Percentiles rank a stretch among this genome's conserved stretches.
These are phyloP conservation scores for Cenchrus purpureus DNA, from an alignment of 176 grass and related monocot species.

Conservation along the genomic window DNA sequence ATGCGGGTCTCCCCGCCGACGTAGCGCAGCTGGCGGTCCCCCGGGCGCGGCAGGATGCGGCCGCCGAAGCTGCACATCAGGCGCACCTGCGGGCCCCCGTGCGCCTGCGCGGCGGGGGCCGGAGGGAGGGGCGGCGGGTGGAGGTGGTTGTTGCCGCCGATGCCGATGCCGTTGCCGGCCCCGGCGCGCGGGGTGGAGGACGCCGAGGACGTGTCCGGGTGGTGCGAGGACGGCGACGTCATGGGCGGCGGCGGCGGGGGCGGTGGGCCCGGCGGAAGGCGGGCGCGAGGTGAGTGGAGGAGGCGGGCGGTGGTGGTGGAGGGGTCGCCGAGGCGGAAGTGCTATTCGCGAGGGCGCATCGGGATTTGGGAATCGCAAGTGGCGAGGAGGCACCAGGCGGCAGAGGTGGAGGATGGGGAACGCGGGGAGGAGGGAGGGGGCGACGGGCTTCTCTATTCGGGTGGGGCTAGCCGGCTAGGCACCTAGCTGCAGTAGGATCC, in stretches of 20 bases:
- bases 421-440: neutral
- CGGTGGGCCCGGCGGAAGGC: neutral
- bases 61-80: constrained; percentile 96
- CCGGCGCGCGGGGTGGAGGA: constrained; percentile 47
- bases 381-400: neutral
- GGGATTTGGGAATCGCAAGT: constrained; percentile 54
- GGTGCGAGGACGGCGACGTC: constrained; percentile 35
- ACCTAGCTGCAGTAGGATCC: constrained; percentile 32
- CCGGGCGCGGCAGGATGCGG: constrained; percentile 79
- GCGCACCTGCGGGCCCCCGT: constrained; percentile 47
- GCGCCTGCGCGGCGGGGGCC: constrained; percentile 3
- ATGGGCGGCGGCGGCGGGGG: constrained; percentile 35
- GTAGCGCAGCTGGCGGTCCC: constrained; percentile 79
- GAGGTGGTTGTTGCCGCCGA: neutral
- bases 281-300: neutral
- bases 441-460: neutral
- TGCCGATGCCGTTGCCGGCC: neutral
- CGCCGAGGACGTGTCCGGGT: constrained; percentile 36
- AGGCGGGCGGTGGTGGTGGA: neutral
- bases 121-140: neutral
- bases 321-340: neutral
- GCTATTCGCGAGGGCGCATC: constrained; percentile 28
- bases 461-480: neutral
- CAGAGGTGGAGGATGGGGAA: neutral
- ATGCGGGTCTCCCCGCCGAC: constrained; percentile 92